Evolutionary conservation across 306 rosid genomes (phyloP).

Genomic region (barrel medic (Medicago truncatula)): DNA sequence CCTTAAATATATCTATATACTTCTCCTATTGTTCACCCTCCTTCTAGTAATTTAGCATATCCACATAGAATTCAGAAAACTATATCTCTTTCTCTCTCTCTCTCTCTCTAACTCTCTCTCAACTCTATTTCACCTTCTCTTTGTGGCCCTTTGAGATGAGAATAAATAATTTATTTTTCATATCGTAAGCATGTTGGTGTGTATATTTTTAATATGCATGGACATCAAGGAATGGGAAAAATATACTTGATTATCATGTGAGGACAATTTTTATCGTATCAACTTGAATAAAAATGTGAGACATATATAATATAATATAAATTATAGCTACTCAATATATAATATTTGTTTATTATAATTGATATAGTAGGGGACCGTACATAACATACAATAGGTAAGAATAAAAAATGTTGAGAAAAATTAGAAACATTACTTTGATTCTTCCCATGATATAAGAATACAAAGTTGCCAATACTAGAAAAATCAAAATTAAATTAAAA

Average conservation of each 20-base stretch:
- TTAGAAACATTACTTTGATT: slow-evolving; percentile 39
- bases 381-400: neutral
- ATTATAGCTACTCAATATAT: slow-evolving; percentile 4
- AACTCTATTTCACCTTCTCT: neutral
- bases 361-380: slow-evolving; percentile 34
- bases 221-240: slow-evolving; percentile 48
- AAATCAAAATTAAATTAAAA: neutral
- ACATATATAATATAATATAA: slow-evolving; percentile 25
- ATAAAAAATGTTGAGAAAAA: slow-evolving; percentile 2
- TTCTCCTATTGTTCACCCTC: neutral
- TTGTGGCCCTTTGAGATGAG: slow-evolving; percentile 40
- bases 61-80: slow-evolving; percentile 23
- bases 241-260: slow-evolving; percentile 61
- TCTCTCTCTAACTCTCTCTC: neutral
- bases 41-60: too few relatives aligned
- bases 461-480: neutral
- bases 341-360: slow-evolving; percentile 31
- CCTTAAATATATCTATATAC: too few relatives aligned
- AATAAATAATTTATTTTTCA: slow-evolving; percentile 44
- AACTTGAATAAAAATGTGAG: slow-evolving; percentile 40
- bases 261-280: slow-evolving; percentile 46
- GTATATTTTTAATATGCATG: slow-evolving; percentile 52
- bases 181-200: slow-evolving; percentile 45
- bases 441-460: slow-evolving; percentile 35
- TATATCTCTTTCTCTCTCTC: neutral